Percentiles rank a stretch among this genome's conserved stretches.
Conservation (phyloP, 169 alveolate genomes). For the Fabrea salina region DNA sequence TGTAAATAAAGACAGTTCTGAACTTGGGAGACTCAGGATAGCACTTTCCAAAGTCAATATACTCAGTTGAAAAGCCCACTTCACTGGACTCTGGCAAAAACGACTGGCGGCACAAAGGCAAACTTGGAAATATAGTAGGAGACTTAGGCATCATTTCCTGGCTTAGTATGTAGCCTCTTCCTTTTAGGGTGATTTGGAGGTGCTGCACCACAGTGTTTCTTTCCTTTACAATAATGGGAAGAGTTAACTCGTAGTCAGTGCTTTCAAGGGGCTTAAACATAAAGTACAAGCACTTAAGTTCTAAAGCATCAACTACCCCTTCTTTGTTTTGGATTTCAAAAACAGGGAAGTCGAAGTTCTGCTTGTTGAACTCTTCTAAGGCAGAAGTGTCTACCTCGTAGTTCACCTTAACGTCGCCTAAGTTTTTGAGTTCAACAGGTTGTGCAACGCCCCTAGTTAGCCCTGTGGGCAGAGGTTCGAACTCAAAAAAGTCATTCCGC, state of each 20-base stretch:
- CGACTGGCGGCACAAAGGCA: slow-evolving; percentile 10
- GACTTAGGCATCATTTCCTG: background rate
- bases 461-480: slow-evolving; percentile 76
- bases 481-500: slow-evolving; percentile 50
- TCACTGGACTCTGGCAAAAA: background rate
- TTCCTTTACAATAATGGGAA: slow-evolving; percentile 63
- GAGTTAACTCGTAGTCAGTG: slow-evolving; percentile 55
- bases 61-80: slow-evolving; percentile 23
- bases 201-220: slow-evolving; percentile 44
- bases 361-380: slow-evolving; percentile 47
- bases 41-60: background rate
- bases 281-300: slow-evolving; percentile 58
- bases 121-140: background rate
- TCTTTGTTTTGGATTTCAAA: slow-evolving; percentile 74
- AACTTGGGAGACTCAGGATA: background rate
- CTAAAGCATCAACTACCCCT: slow-evolving; percentile 68
- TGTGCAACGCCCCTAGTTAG: slow-evolving; percentile 69
- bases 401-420: slow-evolving; percentile 70
- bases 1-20: slow-evolving; percentile 9
- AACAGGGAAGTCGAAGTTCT: slow-evolving; percentile 60
- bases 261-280: slow-evolving; percentile 74
- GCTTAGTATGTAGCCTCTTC: background rate
- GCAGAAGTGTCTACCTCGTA: slow-evolving; percentile 60
- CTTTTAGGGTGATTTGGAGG: background rate
- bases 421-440: slow-evolving; percentile 70